Conservation (phyloP, 805 yeast genomes). For the Wickerhamomyces ciferrii region DNA sequence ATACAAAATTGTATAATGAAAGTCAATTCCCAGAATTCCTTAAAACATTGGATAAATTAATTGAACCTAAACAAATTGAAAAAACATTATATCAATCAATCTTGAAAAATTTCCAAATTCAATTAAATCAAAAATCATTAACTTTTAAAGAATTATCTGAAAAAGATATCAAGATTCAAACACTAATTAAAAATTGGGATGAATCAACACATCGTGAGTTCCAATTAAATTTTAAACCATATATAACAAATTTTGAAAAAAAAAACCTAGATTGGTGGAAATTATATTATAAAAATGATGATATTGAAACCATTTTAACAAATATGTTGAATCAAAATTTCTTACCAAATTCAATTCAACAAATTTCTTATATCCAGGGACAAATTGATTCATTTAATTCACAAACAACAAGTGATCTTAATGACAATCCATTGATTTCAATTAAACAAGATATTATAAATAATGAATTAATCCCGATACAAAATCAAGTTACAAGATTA, state of each 20-base stretch:
- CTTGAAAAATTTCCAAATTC: conserved; percentile 9
- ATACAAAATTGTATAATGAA: conserved; percentile 16
- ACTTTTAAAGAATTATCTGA: too few species aligned
- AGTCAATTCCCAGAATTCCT: conserved; percentile 19
- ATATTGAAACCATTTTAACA: conserved; percentile 20
- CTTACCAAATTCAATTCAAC: conserved; percentile 20
- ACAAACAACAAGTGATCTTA: conserved; percentile 8
- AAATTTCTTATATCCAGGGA: conserved; percentile 27
- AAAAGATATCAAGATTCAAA: conserved; percentile 12
- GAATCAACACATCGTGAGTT: conserved; percentile 24
- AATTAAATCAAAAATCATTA: conserved; percentile 16
- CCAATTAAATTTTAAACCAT: conserved; percentile 23
- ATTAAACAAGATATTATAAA: conserved; percentile 15
- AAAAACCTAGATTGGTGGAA: conserved; percentile 26
- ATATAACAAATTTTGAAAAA: conserved; percentile 18
- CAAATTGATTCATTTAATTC: conserved; percentile 22
- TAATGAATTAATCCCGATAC: conserved; percentile 16
- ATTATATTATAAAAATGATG: conserved; percentile 26
- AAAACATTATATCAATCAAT: conserved; percentile 13
- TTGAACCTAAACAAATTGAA: conserved; percentile 12
- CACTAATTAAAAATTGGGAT: conserved; percentile 23
- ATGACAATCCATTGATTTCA: conserved; percentile 12
- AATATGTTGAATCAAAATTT: conserved; percentile 21
- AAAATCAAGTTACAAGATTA: conserved; percentile 19
- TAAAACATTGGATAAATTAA: conserved; percentile 7